Conservation (phyloP, 805 yeast species). For the Wickerhamomyces tratensis region DNA sequence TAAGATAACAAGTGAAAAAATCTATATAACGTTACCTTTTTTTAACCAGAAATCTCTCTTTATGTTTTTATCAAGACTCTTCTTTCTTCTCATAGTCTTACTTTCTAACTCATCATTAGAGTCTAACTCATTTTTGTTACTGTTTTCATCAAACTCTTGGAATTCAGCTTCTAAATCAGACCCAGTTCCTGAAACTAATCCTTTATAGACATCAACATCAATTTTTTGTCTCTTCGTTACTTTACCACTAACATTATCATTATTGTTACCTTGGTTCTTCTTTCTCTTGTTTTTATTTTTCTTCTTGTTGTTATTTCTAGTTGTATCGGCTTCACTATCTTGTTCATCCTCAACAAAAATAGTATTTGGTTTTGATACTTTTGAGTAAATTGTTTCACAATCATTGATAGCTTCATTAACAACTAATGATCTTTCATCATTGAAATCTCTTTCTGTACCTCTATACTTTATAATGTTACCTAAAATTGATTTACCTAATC, state of each 20-base stretch:
- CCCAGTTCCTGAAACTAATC: too few species aligned
- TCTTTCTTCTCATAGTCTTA: constrained; percentile 5
- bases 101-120: constrained; percentile 11
- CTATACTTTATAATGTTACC: constrained; percentile 72
- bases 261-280: constrained; percentile 8
- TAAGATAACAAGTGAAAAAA: too few species aligned
- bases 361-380: neutral
- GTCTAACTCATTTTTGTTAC: constrained; percentile 7
- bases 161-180: too few species aligned
- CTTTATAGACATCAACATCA: too few species aligned
- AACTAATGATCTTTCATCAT: constrained; percentile 60
- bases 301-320: constrained; percentile 1
- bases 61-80: constrained; percentile 5
- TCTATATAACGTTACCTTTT: constrained; percentile 19
- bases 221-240: too few species aligned
- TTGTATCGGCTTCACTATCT: constrained; percentile 9
- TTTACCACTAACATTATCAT: constrained; percentile 3
- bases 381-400: constrained; percentile 4
- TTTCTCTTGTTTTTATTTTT: constrained; percentile 3
- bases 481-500: constrained; percentile 64
- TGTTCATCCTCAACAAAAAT: constrained; percentile 5
- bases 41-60: constrained; percentile 29
- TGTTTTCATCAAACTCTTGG: too few species aligned
- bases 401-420: constrained; percentile 44
- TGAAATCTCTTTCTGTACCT: constrained; percentile 69